These are phyloP conservation scores for Zychaea mexicana DNA, from an alignment of 371 early-diverging fungal genomes.

Conservation along the genomic window DNA sequence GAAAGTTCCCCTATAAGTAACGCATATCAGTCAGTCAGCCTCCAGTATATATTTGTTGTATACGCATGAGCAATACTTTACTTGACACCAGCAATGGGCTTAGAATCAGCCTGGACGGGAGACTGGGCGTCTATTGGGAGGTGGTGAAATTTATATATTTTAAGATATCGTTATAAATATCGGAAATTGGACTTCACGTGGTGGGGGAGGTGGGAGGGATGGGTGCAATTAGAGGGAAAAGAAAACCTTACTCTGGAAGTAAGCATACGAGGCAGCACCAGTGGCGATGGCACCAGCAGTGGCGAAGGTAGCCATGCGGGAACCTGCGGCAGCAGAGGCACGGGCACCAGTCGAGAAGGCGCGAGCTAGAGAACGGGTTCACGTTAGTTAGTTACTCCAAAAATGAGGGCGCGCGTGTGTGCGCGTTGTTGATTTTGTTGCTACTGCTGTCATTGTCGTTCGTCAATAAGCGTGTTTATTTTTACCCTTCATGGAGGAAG, in stretches of 20 bases:
- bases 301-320: conserved; percentile 40
- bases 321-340: conserved; percentile 39
- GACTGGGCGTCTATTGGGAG: conserved; percentile 25
- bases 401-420: no score
- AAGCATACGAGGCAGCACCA: conserved; percentile 52
- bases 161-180: no score
- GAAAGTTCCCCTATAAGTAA: conserved; percentile 47
- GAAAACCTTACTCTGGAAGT: conserved; percentile 36
- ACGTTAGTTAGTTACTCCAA: no score
- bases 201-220: no score
- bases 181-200: background rate
- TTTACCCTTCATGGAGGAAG: conserved; percentile 41
- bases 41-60: background rate
- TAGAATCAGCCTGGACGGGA: conserved; percentile 49
- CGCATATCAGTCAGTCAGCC: background rate
- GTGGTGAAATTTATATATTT: no score
- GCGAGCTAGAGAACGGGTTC: no score
- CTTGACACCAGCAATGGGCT: conserved; percentile 70
- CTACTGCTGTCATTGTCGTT: no score
- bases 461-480: background rate
- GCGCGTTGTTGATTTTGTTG: background rate
- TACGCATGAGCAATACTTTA: conserved; percentile 10
- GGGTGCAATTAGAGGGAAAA: background rate
- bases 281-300: conserved; percentile 53
- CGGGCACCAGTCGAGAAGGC: conserved; percentile 53